phyloP scores from a whole-genome alignment of 768 basidiomycete genomes.

The Trametopsis cervina region DNA sequence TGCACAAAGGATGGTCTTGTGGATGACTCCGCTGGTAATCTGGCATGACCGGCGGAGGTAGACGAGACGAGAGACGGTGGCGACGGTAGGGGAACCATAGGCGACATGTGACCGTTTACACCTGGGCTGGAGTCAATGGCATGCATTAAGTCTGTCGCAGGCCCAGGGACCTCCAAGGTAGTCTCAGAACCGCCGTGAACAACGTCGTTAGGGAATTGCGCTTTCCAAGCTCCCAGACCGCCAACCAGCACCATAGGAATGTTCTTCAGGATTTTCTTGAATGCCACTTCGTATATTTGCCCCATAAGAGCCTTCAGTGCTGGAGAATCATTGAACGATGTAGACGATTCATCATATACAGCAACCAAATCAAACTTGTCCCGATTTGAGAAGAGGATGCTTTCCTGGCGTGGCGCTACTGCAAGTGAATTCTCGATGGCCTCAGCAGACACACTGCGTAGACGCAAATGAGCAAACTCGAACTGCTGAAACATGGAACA shows the following conservation, averaged over 20 bases:
- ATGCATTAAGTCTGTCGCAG: neutral
- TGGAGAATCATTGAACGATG: conserved; percentile 39
- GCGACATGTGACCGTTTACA: neutral
- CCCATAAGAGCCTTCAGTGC: conserved; percentile 55
- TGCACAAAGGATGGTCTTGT: conserved; percentile 2
- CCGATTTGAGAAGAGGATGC: conserved; percentile 71
- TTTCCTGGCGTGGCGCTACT: conserved; percentile 64
- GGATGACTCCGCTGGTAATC: conserved; percentile 11
- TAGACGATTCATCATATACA: conserved; percentile 69
- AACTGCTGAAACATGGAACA: neutral
- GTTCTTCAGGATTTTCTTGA: conserved; percentile 62
- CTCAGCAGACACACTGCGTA: conserved; percentile 52
- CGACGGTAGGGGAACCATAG: conserved; percentile 2
- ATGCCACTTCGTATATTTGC: conserved; percentile 69
- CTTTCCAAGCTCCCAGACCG: conserved; percentile 78
- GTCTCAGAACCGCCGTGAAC: conserved; percentile 16
- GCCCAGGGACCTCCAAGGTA: neutral
- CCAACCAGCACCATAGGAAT: conserved; percentile 82
- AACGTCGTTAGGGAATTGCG: conserved; percentile 38
- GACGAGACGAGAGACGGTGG: neutral
- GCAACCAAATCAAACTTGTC: conserved; percentile 86
- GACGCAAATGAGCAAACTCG: neutral
- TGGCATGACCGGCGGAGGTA: neutral
- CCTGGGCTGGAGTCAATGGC: neutral
- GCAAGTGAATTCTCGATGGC: conserved; percentile 70